These are phyloP conservation scores for Luvunga scandens DNA, from an alignment of 345 rosid genomes.

Conservation along the genomic window DNA sequence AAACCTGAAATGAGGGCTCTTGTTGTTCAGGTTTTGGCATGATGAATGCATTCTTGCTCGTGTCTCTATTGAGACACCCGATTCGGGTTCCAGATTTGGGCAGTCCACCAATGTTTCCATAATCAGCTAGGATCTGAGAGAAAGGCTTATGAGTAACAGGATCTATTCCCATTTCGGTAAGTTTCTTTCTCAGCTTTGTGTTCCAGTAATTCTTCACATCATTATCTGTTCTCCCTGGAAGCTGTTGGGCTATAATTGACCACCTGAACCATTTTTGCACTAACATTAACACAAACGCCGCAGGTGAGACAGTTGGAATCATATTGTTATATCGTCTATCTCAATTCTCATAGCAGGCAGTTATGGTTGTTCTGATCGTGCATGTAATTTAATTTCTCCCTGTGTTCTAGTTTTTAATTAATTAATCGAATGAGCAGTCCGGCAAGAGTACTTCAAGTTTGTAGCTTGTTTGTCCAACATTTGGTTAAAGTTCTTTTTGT, in stretches of 20 bases:
- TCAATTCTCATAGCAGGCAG: neutral
- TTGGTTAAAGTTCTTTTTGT: neutral
- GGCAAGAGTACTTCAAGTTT: too few relatives aligned
- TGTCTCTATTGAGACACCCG: slow-evolving; percentile 47
- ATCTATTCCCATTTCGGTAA: slow-evolving; percentile 90
- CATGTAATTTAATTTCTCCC: neutral
- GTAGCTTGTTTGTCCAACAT: neutral
- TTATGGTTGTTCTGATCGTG: neutral
- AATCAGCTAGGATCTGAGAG: slow-evolving; percentile 85
- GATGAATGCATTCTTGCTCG: slow-evolving; percentile 25
- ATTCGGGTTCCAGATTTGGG: slow-evolving; percentile 39
- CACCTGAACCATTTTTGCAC: slow-evolving; percentile 47
- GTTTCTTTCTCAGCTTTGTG: slow-evolving; percentile 82
- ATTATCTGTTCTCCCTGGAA: slow-evolving; percentile 91
- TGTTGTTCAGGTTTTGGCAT: slow-evolving; percentile 25
- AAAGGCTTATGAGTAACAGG: slow-evolving; percentile 90
- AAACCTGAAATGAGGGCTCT: slow-evolving; percentile 7
- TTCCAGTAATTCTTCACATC: slow-evolving; percentile 97
- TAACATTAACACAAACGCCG: neutral
- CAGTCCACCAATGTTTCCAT: slow-evolving; percentile 71
- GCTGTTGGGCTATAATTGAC: slow-evolving; percentile 87
- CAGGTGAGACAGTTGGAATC: slow-evolving; percentile 19
- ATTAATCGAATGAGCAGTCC: too few relatives aligned
- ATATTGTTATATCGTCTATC: neutral
- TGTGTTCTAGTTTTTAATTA: neutral